Evolutionary conservation across 441 rosid genomes (phyloP).

Genomic region (Adansonia gregorii): DNA sequence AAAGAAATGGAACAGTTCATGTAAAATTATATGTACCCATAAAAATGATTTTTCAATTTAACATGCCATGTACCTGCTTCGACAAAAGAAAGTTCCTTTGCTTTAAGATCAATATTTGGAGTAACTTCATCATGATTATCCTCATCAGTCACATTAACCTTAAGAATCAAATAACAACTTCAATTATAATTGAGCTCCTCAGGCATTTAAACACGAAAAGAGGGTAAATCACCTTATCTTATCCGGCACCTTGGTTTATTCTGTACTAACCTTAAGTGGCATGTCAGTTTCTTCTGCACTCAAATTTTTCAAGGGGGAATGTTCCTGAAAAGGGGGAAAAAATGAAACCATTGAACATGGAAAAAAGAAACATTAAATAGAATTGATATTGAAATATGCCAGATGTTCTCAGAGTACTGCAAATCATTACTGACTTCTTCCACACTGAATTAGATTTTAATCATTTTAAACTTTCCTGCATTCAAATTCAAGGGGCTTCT

Average conservation of each 20-base stretch:
- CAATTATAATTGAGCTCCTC: neutral
- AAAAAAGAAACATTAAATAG: neutral
- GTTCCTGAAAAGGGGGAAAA: constrained; percentile 25
- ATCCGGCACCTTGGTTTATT: constrained; percentile 19
- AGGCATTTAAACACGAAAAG: neutral
- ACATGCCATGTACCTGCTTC: constrained; percentile 40
- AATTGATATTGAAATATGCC: neutral
- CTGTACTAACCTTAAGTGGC: constrained; percentile 24
- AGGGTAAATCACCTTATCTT: constrained; percentile 32
- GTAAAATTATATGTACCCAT: neutral
- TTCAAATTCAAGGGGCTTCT: constrained; percentile 3
- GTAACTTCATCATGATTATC: constrained; percentile 32
- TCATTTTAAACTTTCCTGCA: constrained; percentile 36
- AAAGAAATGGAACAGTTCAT: neutral
- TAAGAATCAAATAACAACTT: constrained; percentile 10
- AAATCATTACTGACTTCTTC: neutral
- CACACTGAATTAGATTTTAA: neutral
- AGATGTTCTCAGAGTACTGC: neutral
- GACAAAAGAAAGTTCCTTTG: constrained; percentile 27
- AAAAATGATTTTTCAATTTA: constrained; percentile 12
- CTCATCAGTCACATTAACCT: constrained; percentile 32
- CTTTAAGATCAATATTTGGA: constrained; percentile 16
- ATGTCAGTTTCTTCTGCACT: constrained; percentile 22
- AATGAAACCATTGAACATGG: neutral
- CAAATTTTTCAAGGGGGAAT: neutral